Conservation (phyloP, 805 yeast genomes). For the Ogataea chonburiensis region DNA sequence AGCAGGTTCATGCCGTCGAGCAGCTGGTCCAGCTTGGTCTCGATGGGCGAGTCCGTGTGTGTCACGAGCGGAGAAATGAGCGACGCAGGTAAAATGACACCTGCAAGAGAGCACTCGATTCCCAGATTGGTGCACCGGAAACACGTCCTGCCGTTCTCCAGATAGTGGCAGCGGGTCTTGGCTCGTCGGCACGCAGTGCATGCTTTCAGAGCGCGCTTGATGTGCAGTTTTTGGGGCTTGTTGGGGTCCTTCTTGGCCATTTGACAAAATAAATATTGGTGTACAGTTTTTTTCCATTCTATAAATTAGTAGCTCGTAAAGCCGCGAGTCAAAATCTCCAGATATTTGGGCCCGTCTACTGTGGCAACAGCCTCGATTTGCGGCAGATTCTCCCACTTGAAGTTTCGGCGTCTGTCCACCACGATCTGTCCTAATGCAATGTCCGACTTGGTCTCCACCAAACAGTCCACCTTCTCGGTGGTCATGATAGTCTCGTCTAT, state of each 20-base stretch:
- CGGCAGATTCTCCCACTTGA: conserved; percentile 27
- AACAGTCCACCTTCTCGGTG: conserved; percentile 22
- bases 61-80: conserved; percentile 2
- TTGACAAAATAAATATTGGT: too few relatives aligned
- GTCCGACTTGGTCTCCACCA: conserved; percentile 27
- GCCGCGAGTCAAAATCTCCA: conserved; percentile 19
- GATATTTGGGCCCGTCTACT: conserved; percentile 26
- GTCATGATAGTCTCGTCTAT: conserved; percentile 26
- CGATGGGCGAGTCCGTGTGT: neutral
- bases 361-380: conserved; percentile 24
- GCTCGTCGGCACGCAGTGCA: conserved; percentile 29
- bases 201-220: conserved; percentile 15
- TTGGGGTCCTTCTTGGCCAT: conserved; percentile 1
- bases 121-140: conserved; percentile 29
- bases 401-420: conserved; percentile 29
- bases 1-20: conserved; percentile 4
- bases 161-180: conserved; percentile 28
- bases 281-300: neutral
- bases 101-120: conserved; percentile 22
- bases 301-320: conserved; percentile 9
- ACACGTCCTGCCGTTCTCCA: conserved; percentile 24
- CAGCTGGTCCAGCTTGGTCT: conserved; percentile 4
- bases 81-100: conserved; percentile 8
- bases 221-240: conserved; percentile 8
- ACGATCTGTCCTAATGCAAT: conserved; percentile 28